Evolutionary conservation across 495 filamentous ascomycete genomes (phyloP).

Genomic region (Tetracladium setigerum): DNA sequence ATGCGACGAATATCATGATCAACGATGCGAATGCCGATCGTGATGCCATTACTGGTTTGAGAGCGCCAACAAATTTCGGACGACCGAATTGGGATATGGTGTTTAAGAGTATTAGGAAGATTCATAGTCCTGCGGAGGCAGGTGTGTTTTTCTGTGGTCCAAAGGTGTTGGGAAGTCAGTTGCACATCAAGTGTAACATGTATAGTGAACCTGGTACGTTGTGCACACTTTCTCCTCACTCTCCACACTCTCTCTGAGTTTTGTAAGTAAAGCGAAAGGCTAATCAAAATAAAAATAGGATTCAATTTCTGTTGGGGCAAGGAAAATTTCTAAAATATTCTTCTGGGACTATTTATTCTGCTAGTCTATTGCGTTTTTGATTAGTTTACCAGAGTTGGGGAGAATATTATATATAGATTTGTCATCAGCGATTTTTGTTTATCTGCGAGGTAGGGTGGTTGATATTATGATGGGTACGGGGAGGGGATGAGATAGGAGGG

Average conservation of each 20-base stretch:
- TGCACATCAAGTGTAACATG: constrained; percentile 72
- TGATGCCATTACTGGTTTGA: constrained; percentile 67
- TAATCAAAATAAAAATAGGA: constrained; percentile 18
- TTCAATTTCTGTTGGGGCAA: constrained; percentile 51
- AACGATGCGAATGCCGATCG: constrained; percentile 74
- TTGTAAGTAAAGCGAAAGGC: constrained; percentile 1
- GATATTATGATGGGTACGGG: no score
- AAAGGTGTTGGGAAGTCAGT: constrained; percentile 56
- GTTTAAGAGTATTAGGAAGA: constrained; percentile 65
- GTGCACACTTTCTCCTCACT: constrained; percentile 3
- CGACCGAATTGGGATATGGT: constrained; percentile 77
- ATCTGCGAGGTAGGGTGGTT: no score
- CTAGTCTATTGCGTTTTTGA: no score
- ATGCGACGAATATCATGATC: constrained; percentile 79
- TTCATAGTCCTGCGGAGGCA: constrained; percentile 62
- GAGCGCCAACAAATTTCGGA: constrained; percentile 71
- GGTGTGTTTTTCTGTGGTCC: constrained; percentile 79
- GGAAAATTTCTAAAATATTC: constrained; percentile 56
- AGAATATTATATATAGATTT: no score
- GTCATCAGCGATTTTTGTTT: no score
- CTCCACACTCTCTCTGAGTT: constrained; percentile 2
- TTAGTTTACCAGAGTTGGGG: no score
- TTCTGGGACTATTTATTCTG: neutral
- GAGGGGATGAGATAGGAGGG: no score
- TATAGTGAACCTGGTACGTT: constrained; percentile 60